These are phyloP conservation scores for Straminergon stramineum DNA, from an alignment of 225 moss, liverwort and hornwort genomes.

Conservation along the genomic window DNA sequence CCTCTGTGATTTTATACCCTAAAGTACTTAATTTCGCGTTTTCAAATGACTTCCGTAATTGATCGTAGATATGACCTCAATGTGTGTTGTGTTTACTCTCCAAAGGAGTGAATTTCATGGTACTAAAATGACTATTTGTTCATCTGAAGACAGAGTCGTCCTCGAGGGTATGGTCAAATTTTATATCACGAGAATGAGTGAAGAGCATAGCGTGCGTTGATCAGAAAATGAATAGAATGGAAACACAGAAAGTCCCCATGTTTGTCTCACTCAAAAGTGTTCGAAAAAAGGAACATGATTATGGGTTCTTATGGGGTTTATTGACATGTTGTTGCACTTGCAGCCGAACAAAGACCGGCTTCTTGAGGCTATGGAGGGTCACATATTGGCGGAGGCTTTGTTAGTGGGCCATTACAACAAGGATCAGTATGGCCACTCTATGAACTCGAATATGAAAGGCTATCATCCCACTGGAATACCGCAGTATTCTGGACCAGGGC, in stretches of 20 bases:
- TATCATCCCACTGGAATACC: background rate
- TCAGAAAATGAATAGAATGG: background rate
- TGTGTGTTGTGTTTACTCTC: background rate
- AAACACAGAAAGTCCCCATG: background rate
- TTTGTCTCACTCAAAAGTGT: background rate
- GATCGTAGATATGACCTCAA: background rate
- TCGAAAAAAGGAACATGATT: no score
- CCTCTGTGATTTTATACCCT: background rate
- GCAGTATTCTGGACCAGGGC: background rate
- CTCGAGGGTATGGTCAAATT: background rate
- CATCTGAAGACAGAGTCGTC: no score
- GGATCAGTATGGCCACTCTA: background rate
- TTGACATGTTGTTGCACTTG: background rate
- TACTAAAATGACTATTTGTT: background rate
- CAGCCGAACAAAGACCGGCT: conserved; percentile 40
- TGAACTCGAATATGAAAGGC: background rate
- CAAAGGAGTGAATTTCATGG: background rate
- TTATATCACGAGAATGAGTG: background rate
- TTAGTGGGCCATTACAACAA: conserved; percentile 28
- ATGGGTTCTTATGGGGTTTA: no score
- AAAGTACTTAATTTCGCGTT: background rate
- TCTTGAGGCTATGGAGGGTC: conserved; percentile 46
- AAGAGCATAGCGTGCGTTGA: background rate
- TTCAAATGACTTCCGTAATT: background rate
- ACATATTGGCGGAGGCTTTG: conserved; percentile 38